Base-by-base conservation (phyloP, 1,284 basidiomycete species). In the Kalmanozyma brasiliensis region DNA sequence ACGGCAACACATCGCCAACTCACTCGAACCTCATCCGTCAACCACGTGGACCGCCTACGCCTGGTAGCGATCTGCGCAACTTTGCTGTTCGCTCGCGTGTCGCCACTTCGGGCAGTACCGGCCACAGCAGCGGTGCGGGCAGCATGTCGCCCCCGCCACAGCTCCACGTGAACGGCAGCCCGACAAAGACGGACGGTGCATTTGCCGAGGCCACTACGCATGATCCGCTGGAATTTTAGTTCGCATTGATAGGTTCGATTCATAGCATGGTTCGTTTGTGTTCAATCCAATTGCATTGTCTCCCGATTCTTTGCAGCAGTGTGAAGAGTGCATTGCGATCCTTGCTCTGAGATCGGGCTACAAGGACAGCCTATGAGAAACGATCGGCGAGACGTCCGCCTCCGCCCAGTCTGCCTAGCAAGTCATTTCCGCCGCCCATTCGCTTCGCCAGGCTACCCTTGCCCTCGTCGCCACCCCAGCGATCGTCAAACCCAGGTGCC, bases 1-100 rank as follows among this genome's bases (percentile, higher is more conserved):
- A 42, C 48, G 29, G 49, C 61, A 66, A 42, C 43, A 24, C 47
- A 26, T 64, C 61, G 7, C 42, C 51, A 10, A 44, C 38, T 9
- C 61, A 59, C 23, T 40, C 62, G 10, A 69, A 52, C 29, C 48
- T 73, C n/a, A 41, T 74, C 22, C 75, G 73, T 43, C 74, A 75
- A 55, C 74, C 74, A 8, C 53, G 74, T 9, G 74, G 74, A 17
- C 74, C 74, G 4, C 74, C 74, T 8, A 57, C 71, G 4, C 67
- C 71, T 0, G 64, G 71, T 16, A 48, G 65, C 0, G 74, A 71
- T 14, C 36, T 40, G 23, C 63, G 71, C 44, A 76, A 74, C 45
- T 76, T 76, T 66, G 68, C 67, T 9, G 64, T 70, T 7, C 55
- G 73, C 33, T 73, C 69, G 14, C 41, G 73, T 7, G 59, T 74